Conservation (phyloP, 345 rosid genomes). For the Crucihimalaya himalaica region DNA sequence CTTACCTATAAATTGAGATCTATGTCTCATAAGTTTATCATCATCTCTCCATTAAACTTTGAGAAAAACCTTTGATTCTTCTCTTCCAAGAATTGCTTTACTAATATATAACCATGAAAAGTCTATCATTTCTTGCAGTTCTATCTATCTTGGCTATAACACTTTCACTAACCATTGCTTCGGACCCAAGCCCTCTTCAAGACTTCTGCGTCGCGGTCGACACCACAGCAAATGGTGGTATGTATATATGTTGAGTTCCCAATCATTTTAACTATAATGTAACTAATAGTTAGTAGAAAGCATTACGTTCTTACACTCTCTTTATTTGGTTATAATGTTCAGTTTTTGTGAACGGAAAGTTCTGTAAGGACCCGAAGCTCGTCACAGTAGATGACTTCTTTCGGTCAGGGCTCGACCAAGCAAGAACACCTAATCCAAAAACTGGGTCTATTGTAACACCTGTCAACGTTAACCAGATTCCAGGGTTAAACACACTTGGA, state of each 20-base stretch:
- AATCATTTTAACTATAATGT: neutral
- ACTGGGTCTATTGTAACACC: neutral
- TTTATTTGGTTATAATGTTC: neutral
- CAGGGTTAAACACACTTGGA: conserved; percentile 33
- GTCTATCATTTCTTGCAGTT: neutral
- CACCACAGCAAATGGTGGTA: neutral
- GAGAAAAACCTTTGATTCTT: neutral
- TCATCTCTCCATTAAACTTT: neutral
- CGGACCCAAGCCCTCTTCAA: conserved; percentile 25
- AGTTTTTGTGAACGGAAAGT: conserved; percentile 24
- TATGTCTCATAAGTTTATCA: neutral
- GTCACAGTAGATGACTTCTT: neutral
- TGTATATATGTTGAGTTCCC: neutral
- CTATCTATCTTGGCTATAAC: conserved; percentile 14
- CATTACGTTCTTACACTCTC: neutral
- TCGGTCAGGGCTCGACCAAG: neutral
- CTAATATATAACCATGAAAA: conserved; percentile 5
- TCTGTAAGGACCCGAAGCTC: conserved; percentile 9
- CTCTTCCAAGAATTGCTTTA: neutral
- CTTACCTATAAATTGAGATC: conserved; percentile 14
- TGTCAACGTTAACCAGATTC: neutral
- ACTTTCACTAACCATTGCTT: conserved; percentile 12
- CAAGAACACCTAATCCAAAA: neutral
- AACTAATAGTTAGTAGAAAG: neutral
- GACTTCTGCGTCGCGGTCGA: conserved; percentile 20